A percentile compares a stretch with the other conserved stretches of the same genome.
Evolutionary conservation across 2,329 filamentous ascomycete species (phyloP).

Genomic region (Trichoderma sp.): DNA sequence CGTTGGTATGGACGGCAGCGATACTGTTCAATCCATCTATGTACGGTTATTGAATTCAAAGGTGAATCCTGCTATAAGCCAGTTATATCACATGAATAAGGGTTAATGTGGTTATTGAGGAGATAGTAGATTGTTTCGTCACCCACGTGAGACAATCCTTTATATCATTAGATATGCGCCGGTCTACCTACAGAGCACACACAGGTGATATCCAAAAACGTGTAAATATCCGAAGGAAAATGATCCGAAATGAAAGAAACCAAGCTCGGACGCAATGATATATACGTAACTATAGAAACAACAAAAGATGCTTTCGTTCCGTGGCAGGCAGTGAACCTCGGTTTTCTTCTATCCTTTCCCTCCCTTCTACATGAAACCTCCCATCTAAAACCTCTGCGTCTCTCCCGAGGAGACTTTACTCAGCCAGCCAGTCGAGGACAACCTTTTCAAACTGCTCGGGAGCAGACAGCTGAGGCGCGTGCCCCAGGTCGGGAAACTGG

Average conservation of each 20-base stretch:
- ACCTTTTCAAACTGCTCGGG: slow-evolving; percentile 51
- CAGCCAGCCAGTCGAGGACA: slow-evolving; percentile 49
- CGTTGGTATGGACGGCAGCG: too few relatives aligned
- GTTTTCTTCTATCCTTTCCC: neutral
- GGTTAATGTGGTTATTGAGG: neutral
- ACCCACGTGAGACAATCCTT: neutral
- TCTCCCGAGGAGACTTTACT: neutral
- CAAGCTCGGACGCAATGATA: slow-evolving; percentile 2
- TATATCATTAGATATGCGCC: neutral
- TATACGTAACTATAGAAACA: neutral
- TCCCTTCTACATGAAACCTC: neutral
- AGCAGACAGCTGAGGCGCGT: slow-evolving; percentile 57
- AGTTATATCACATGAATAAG: too few relatives aligned
- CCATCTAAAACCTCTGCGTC: neutral
- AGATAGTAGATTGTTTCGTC: neutral
- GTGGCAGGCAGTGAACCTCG: neutral
- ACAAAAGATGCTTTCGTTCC: neutral
- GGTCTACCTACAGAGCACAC: neutral
- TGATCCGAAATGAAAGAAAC: neutral
- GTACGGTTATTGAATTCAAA: too few relatives aligned
- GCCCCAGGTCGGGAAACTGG: slow-evolving; percentile 52
- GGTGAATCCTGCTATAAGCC: too few relatives aligned
- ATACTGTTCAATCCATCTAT: too few relatives aligned
- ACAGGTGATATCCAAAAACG: neutral
- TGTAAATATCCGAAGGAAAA: slow-evolving; percentile 1